Percentiles rank a stretch among this genome's conserved stretches.
Evolutionary conservation across 2,329 filamentous ascomycete species (phyloP).

Genomic region (Fusarium lyarnte): DNA sequence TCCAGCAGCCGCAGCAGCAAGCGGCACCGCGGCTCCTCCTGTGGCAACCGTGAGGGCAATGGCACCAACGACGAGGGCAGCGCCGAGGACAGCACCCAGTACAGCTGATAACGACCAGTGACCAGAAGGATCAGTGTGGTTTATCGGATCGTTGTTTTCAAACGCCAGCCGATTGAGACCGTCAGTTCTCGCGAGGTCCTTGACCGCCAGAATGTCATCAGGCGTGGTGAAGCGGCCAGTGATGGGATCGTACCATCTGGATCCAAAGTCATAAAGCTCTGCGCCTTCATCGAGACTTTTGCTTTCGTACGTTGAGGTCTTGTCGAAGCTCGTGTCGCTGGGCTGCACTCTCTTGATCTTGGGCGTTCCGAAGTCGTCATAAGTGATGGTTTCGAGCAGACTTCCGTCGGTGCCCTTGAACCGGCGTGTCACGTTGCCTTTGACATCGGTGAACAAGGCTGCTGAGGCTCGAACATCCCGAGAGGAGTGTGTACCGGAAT

Average conservation of each 20-base stretch:
- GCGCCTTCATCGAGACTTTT: neutral
- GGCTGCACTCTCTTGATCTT: neutral
- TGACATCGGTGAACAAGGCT: neutral
- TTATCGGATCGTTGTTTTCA: too few relatives aligned
- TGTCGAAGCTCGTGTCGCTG: neutral
- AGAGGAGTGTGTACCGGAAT: neutral
- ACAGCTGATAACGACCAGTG: neutral
- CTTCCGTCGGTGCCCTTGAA: neutral
- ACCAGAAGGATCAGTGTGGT: too few relatives aligned
- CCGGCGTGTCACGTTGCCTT: neutral
- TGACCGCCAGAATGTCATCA: neutral
- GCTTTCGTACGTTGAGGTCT: neutral
- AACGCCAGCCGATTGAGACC: neutral
- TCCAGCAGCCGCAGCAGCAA: neutral
- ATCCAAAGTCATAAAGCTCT: neutral
- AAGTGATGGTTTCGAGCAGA: neutral
- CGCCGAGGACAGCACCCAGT: neutral
- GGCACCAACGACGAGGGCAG: neutral
- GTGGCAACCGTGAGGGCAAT: neutral
- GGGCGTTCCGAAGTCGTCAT: neutral
- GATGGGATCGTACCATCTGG: neutral
- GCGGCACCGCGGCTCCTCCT: too few relatives aligned
- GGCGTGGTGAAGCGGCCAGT: neutral
- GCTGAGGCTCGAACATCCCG: neutral
- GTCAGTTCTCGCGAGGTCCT: neutral